phyloP scores from a whole-genome alignment of 352 stramenopile species.

The Phytophthora sojae region DNA sequence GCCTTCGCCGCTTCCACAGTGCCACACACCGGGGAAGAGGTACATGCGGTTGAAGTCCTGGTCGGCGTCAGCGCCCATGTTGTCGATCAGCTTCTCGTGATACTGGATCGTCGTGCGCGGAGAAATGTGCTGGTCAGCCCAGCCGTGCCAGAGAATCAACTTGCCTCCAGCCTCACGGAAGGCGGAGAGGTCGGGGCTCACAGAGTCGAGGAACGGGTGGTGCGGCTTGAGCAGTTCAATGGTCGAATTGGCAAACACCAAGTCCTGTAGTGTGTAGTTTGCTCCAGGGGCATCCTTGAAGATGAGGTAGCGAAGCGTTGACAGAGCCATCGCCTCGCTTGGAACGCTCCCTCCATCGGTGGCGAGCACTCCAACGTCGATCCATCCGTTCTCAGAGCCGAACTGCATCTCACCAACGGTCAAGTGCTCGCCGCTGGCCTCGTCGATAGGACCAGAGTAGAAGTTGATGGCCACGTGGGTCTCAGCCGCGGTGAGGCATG shows the following conservation, averaged over 20 bases:
- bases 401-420: slow-evolving; percentile 45
- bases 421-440: slow-evolving; percentile 32
- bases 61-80: slow-evolving; percentile 34
- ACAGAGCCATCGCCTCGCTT: slow-evolving; percentile 37
- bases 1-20: slow-evolving; percentile 44
- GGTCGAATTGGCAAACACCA: slow-evolving; percentile 44
- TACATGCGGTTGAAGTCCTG: slow-evolving; percentile 49
- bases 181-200: slow-evolving; percentile 36
- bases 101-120: slow-evolving; percentile 47
- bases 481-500: neutral
- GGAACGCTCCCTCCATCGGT: too few relatives aligned
- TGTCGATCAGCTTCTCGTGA: slow-evolving; percentile 41
- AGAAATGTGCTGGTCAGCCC: slow-evolving; percentile 52
- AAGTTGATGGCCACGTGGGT: slow-evolving; percentile 25
- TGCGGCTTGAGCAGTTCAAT: slow-evolving; percentile 40
- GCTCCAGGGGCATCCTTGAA: slow-evolving; percentile 26
- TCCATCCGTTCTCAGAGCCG: slow-evolving; percentile 41
- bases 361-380: too few relatives aligned
- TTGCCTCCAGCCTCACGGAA: slow-evolving; percentile 43
- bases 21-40: slow-evolving; percentile 47
- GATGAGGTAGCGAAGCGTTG: slow-evolving; percentile 40
- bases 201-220: slow-evolving; percentile 44
- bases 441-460: slow-evolving; percentile 40
- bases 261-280: slow-evolving; percentile 42
- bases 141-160: slow-evolving; percentile 51